phyloP scores from a whole-genome alignment of 495 filamentous ascomycete species.

The Thermothielavioides terrestris region DNA sequence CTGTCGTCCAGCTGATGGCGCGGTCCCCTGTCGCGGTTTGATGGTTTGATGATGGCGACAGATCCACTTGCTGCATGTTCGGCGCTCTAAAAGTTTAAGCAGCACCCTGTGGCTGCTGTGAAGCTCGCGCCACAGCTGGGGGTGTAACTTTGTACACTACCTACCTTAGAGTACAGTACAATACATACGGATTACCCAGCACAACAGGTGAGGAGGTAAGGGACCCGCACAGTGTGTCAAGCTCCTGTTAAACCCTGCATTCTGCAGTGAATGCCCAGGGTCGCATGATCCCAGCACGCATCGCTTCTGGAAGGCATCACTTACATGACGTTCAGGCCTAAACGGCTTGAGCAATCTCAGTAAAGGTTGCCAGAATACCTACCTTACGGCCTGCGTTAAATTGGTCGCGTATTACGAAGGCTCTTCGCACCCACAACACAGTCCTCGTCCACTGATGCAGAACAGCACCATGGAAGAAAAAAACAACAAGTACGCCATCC shows the following conservation, averaged over 20 bases:
- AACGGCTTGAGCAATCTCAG: neutral
- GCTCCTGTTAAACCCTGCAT: neutral
- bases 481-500: constrained; percentile 63
- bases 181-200: too few species aligned
- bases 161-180: too few species aligned
- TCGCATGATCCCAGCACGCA: constrained; percentile 8
- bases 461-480: constrained; percentile 19
- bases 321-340: constrained; percentile 21
- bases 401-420: neutral
- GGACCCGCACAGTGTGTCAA: constrained; percentile 19
- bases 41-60: constrained; percentile 6
- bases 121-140: constrained; percentile 17
- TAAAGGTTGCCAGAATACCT: neutral
- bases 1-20: too few species aligned
- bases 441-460: neutral
- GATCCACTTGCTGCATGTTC: constrained; percentile 4
- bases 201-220: too few species aligned
- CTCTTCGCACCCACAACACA: neutral
- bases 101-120: too few species aligned
- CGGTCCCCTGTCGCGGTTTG: constrained; percentile 1
- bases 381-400: neutral
- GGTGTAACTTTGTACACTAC: too few species aligned
- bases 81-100: constrained; percentile 10
- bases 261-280: neutral
- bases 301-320: constrained; percentile 22